phyloP scores from a whole-genome alignment of 305 asterid genomes.

The Fraxinus paxiana region DNA sequence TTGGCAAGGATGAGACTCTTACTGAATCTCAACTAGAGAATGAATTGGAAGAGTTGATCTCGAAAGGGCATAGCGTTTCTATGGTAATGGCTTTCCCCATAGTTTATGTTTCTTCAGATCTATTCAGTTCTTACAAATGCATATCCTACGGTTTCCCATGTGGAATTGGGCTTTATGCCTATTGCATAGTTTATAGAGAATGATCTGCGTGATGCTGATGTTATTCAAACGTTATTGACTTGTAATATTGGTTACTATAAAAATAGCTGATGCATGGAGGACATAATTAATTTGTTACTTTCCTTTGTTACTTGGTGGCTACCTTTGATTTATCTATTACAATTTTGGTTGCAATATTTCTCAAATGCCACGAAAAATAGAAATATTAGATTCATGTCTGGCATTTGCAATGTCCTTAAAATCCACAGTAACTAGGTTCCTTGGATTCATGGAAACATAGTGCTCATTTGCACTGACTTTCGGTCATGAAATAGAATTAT shows the following conservation, averaged over 20 bases:
- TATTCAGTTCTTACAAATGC: background rate
- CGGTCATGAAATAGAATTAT: background rate
- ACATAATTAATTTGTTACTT: background rate
- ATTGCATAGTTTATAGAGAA: background rate
- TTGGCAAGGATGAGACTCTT: slow-evolving; percentile 42
- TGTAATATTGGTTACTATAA: background rate
- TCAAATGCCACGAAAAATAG: background rate
- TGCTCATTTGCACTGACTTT: background rate
- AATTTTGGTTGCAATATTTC: background rate
- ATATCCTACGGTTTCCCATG: background rate
- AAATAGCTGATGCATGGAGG: background rate
- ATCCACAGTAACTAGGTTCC: background rate
- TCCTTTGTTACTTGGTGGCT: background rate
- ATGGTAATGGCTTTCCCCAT: slow-evolving; percentile 41
- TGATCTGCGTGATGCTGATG: background rate
- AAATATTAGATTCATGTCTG: background rate
- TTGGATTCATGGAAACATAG: background rate
- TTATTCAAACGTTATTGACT: background rate
- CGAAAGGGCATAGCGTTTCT: slow-evolving; percentile 73
- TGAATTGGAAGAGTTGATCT: slow-evolving; percentile 61
- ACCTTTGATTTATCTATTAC: background rate
- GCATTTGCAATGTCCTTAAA: background rate
- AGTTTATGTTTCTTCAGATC: background rate
- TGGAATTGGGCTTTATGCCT: background rate
- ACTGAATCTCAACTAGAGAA: slow-evolving; percentile 68